Percentiles rank a stretch among this genome's conserved stretches.
Conservation (phyloP, 805 yeast genomes). For the Saccharomycopsis javanensis region DNA sequence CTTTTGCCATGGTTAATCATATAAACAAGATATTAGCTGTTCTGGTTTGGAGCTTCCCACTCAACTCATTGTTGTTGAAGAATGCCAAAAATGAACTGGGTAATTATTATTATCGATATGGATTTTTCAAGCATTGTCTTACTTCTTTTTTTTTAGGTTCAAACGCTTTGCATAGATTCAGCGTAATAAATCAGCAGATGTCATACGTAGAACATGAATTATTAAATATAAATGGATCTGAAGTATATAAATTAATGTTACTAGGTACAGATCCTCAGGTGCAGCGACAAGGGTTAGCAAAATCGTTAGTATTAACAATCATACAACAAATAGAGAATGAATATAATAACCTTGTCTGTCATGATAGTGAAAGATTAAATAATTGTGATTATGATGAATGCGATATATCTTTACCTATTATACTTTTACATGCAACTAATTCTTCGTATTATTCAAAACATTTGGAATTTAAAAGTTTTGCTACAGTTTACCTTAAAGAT, state of each 20-base stretch:
- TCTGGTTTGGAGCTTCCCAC: not conserved
- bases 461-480: constrained; percentile 9
- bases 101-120: not conserved
- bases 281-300: constrained; percentile 11
- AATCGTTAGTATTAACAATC: not conserved
- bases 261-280: constrained; percentile 10
- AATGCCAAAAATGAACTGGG: not conserved
- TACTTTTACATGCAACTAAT: constrained; percentile 11
- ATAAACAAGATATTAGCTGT: not conserved
- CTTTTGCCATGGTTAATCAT: not conserved
- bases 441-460: not conserved
- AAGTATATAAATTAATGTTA: constrained; percentile 4
- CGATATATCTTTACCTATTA: constrained; percentile 1
- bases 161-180: not conserved
- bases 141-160: not conserved
- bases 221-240: not conserved
- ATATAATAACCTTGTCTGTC: not conserved
- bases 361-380: not conserved
- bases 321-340: not conserved
- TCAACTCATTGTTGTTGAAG: not conserved
- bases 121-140: not conserved
- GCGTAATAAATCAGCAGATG: not conserved
- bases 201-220: constrained; percentile 6
- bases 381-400: constrained; percentile 9
- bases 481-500: constrained; percentile 8